Conservation (phyloP, 768 basidiomycete species). For the Dioszegia aurantiaca region DNA sequence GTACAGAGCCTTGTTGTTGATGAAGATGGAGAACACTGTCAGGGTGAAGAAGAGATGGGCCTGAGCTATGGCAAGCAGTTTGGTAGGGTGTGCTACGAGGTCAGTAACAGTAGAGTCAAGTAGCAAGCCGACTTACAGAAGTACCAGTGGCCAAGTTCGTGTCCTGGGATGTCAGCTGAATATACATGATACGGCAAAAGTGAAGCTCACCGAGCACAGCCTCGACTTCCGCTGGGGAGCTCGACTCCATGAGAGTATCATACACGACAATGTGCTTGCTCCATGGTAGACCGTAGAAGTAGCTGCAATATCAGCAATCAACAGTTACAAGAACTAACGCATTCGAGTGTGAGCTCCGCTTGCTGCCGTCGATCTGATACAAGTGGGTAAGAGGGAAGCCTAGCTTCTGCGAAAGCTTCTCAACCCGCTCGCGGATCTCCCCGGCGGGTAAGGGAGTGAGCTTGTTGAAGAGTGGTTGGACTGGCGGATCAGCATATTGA, state of each 20-base stretch:
- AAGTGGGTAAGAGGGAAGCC: constrained; percentile 91
- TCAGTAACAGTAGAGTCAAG: background rate
- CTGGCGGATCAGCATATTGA: background rate
- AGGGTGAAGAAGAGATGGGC: constrained; percentile 77
- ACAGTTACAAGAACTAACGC: constrained; percentile 54
- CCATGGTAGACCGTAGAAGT: constrained; percentile 95
- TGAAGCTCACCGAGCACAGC: constrained; percentile 70
- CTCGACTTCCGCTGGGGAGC: constrained; percentile 85
- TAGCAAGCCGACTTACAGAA: constrained; percentile 55
- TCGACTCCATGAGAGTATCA: constrained; percentile 91
- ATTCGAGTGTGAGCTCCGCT: constrained; percentile 90
- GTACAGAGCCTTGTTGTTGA: constrained; percentile 52
- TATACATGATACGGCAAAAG: background rate
- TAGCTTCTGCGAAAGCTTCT: constrained; percentile 71
- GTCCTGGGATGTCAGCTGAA: constrained; percentile 53
- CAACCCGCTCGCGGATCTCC: constrained; percentile 73
- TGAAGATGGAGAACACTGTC: constrained; percentile 51
- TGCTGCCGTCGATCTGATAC: constrained; percentile 96
- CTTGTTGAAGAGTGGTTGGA: constrained; percentile 96
- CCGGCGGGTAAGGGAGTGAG: constrained; percentile 78
- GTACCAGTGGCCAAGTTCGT: constrained; percentile 97
- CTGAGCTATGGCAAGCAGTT: constrained; percentile 81
- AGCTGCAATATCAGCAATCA: constrained; percentile 56
- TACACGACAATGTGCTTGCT: constrained; percentile 72
- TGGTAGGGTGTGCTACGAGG: constrained; percentile 72